phyloP scores from a whole-genome alignment of 768 basidiomycete genomes.

The Suillus alpinus region DNA sequence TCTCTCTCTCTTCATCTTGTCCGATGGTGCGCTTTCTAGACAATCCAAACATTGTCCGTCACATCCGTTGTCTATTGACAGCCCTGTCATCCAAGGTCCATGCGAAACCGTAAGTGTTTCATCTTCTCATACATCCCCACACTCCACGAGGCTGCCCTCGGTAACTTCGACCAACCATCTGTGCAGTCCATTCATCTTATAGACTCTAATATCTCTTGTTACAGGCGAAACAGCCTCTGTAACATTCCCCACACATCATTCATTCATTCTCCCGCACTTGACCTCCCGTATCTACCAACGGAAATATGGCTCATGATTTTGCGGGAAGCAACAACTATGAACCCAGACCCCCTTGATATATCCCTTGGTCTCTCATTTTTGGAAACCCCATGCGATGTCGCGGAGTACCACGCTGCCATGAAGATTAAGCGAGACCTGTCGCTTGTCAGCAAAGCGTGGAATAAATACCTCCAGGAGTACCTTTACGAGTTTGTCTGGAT shows the following conservation, averaged over 20 bases:
- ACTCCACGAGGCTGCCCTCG: neutral
- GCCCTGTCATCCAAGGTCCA: slow-evolving; percentile 17
- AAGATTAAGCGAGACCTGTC: slow-evolving; percentile 47
- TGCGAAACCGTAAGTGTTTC: slow-evolving; percentile 17
- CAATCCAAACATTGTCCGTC: slow-evolving; percentile 13
- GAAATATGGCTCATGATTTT: slow-evolving; percentile 70
- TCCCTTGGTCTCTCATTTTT: slow-evolving; percentile 59
- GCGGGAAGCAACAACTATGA: slow-evolving; percentile 49
- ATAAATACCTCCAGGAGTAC: slow-evolving; percentile 49
- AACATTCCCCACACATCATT: slow-evolving; percentile 13
- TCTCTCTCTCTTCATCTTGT: neutral
- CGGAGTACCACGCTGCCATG: slow-evolving; percentile 48
- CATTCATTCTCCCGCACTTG: slow-evolving; percentile 29
- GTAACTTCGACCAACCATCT: neutral
- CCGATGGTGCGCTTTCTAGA: slow-evolving; percentile 14
- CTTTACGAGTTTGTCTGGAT: slow-evolving; percentile 75
- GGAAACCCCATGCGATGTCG: slow-evolving; percentile 40
- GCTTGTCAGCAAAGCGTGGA: slow-evolving; percentile 56
- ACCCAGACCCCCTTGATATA: slow-evolving; percentile 45
- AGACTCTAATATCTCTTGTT: neutral
- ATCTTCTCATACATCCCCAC: neutral
- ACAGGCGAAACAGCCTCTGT: slow-evolving; percentile 9
- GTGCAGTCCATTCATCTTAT: neutral
- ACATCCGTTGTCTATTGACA: slow-evolving; percentile 17
- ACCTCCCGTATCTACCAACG: slow-evolving; percentile 48